Evolutionary conservation across 352 stramenopile genomes (phyloP).

Genomic region (Phytophthora europaea): DNA sequence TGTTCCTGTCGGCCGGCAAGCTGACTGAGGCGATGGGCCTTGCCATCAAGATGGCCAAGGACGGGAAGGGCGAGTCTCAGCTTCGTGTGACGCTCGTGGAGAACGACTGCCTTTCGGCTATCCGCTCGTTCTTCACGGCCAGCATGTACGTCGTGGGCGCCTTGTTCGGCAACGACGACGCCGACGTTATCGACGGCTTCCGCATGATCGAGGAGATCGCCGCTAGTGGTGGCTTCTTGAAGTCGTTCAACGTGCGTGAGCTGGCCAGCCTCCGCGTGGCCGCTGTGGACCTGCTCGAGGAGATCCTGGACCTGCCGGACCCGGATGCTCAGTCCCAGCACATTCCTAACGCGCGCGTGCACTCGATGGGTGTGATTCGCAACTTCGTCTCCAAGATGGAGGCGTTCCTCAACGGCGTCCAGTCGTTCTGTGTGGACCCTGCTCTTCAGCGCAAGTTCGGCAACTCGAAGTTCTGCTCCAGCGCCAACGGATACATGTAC

Average conservation of each 20-base stretch:
- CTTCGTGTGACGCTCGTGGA: conserved; percentile 81
- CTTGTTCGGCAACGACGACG: conserved; percentile 82
- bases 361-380: conserved; percentile 86
- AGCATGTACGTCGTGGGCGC: conserved; percentile 80
- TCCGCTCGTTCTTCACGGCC: conserved; percentile 87
- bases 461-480: conserved; percentile 83
- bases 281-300: conserved; percentile 80
- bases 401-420: conserved; percentile 68
- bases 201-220: conserved; percentile 81
- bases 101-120: conserved; percentile 83
- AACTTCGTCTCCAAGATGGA: conserved; percentile 93
- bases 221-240: conserved; percentile 73
- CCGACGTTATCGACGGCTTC: conserved; percentile 84
- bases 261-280: conserved; percentile 69
- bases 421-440: conserved; percentile 76
- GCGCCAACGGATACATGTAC: conserved; percentile 73
- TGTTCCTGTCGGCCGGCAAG: conserved; percentile 89
- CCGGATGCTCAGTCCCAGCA: conserved; percentile 79
- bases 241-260: conserved; percentile 80
- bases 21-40: conserved; percentile 80
- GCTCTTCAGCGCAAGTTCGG: conserved; percentile 74
- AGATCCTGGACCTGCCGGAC: conserved; percentile 85
- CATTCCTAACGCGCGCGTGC: conserved; percentile 66
- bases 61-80: conserved; percentile 85
- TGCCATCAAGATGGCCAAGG: conserved; percentile 76